These are phyloP conservation scores for Pyrenula aspistea DNA, from an alignment of 495 filamentous ascomycete species.

Conservation along the genomic window DNA sequence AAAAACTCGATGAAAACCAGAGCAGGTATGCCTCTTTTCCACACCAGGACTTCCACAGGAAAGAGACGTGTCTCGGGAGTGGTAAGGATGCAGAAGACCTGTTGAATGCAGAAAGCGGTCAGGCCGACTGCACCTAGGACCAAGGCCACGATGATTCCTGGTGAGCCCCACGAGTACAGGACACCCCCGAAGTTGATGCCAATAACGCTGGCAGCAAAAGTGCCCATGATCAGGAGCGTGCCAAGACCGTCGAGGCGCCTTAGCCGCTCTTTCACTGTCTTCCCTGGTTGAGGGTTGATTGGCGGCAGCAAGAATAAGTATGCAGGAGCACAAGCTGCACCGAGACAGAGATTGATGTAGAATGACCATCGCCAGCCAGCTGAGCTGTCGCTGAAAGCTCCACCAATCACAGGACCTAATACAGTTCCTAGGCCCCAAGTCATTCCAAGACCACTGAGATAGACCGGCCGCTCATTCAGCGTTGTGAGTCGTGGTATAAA, in stretches of 20 bases:
- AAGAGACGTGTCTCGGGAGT: conserved; percentile 28
- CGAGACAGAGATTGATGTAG: conserved; percentile 43
- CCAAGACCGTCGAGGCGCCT: conserved; percentile 20
- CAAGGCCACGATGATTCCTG: conserved; percentile 13
- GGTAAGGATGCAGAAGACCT: conserved; percentile 37
- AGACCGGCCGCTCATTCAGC: conserved; percentile 29
- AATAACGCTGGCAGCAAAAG: conserved; percentile 14
- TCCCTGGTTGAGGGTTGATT: conserved; percentile 28
- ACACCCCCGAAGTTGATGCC: conserved; percentile 20
- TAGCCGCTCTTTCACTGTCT: conserved; percentile 21
- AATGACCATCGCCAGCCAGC: conserved; percentile 32
- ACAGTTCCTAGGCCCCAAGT: conserved; percentile 35
- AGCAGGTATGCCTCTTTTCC: too few relatives aligned
- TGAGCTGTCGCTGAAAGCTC: conserved; percentile 19
- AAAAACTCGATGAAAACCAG: too few relatives aligned
- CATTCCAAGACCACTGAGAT: conserved; percentile 26
- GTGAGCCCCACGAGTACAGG: conserved; percentile 17
- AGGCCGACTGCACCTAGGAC: conserved; percentile 11
- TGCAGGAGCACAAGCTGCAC: conserved; percentile 34
- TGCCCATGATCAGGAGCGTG: conserved; percentile 13
- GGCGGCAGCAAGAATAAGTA: conserved; percentile 42
- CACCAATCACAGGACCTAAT: conserved; percentile 28
- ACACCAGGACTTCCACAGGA: conserved; percentile 35
- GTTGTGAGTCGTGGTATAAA: conserved; percentile 30
- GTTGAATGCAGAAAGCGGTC: conserved; percentile 23